Percentiles rank a stretch among this genome's conserved stretches.
Conservation (phyloP, 352 stramenopile genomes). For the Globisporangium cederbergense region DNA sequence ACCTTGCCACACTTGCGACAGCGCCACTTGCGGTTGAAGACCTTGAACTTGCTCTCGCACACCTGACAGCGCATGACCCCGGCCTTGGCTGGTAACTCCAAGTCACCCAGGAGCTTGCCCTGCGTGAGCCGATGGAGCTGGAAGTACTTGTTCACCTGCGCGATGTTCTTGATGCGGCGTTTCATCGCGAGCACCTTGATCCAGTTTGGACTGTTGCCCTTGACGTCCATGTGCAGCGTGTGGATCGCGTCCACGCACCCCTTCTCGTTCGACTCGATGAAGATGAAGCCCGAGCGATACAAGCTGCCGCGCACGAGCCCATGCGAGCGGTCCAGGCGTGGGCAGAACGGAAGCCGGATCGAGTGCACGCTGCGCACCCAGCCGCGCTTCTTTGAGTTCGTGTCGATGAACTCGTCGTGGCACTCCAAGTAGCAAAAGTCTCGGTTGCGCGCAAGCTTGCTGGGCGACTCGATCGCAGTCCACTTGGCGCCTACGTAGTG, state of each 20-base stretch:
- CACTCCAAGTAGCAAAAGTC: conserved; percentile 86
- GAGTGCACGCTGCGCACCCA: conserved; percentile 81
- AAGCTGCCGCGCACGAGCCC: conserved; percentile 66
- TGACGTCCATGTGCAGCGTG: conserved; percentile 77
- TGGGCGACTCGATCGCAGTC: conserved; percentile 72
- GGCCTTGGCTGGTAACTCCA: conserved; percentile 56
- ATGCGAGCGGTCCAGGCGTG: conserved; percentile 46
- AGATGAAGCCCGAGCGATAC: conserved; percentile 79
- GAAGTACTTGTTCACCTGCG: conserved; percentile 67
- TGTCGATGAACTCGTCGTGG: conserved; percentile 84
- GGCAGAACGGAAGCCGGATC: conserved; percentile 72
- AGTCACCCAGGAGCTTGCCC: conserved; percentile 48
- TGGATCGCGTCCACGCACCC: conserved; percentile 68
- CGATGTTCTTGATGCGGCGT: conserved; percentile 70
- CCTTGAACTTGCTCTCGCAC: conserved; percentile 47
- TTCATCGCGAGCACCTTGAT: conserved; percentile 78
- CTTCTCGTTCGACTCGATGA: conserved; percentile 54
- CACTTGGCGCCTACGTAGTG: conserved; percentile 85
- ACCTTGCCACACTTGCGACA: conserved; percentile 79
- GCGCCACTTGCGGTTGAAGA: conserved; percentile 62
- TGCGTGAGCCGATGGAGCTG: conserved; percentile 51
- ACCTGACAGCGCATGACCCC: conserved; percentile 41
- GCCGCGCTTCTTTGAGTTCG: conserved; percentile 54
- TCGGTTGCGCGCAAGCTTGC: conserved; percentile 68
- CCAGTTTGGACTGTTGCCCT: conserved; percentile 73